Percentiles rank a stretch among this genome's conserved stretches.
These are phyloP conservation scores for Schizophyllum commune DNA, from an alignment of 1,284 basidiomycete species.

Conservation along the genomic window DNA sequence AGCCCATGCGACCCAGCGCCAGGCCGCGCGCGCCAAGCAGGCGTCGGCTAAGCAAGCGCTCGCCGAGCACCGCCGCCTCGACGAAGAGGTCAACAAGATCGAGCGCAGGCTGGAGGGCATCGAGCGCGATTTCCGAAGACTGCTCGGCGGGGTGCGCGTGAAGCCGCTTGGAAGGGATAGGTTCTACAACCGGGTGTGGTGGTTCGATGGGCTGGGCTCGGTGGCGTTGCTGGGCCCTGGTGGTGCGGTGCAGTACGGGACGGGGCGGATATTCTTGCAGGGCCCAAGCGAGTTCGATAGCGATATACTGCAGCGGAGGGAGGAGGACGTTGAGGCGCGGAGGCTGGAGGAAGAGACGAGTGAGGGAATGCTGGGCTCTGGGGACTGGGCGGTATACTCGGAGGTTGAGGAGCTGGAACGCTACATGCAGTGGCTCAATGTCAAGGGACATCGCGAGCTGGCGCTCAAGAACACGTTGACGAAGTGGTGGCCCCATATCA, in stretches of 20 bases:
- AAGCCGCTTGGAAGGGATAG: slow-evolving; percentile 88
- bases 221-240: slow-evolving; percentile 69
- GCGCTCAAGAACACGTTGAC: slow-evolving; percentile 73
- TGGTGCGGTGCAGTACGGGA: slow-evolving; percentile 75
- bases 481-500: slow-evolving; percentile 84
- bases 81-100: slow-evolving; percentile 80
- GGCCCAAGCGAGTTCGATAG: slow-evolving; percentile 75
- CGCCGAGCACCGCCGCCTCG: slow-evolving; percentile 74
- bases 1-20: slow-evolving; percentile 68
- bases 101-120: slow-evolving; percentile 77
- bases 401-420: slow-evolving; percentile 82
- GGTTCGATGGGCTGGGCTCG: slow-evolving; percentile 95
- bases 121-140: slow-evolving; percentile 88
- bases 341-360: slow-evolving; percentile 71
- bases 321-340: slow-evolving; percentile 50
- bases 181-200: slow-evolving; percentile 95
- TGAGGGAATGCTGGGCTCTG: slow-evolving; percentile 61
- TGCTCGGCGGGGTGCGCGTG: slow-evolving; percentile 75
- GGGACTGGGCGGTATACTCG: slow-evolving; percentile 88
- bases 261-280: slow-evolving; percentile 87
- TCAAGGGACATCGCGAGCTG: slow-evolving; percentile 83
- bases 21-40: slow-evolving; percentile 65
- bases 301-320: slow-evolving; percentile 56
- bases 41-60: slow-evolving; percentile 63
- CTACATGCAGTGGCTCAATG: slow-evolving; percentile 85